Evolutionary conservation across 371 early-diverging fungal species (phyloP).

Genomic region (Mortierella sp.): DNA sequence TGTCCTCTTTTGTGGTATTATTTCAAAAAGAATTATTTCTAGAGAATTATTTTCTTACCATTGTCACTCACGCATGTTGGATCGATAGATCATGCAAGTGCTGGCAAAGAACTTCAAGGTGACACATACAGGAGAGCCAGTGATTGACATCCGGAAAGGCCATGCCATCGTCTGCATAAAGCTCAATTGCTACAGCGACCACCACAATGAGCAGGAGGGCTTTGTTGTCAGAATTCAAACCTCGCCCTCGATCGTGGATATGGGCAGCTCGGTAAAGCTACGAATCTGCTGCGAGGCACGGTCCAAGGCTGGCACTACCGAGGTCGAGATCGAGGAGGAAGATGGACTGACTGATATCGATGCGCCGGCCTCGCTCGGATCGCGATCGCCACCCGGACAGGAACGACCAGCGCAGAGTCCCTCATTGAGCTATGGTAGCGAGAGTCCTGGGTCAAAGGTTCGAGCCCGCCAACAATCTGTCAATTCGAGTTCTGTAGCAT

Average conservation of each 20-base stretch:
- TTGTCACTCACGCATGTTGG: not conserved
- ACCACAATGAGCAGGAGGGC: conserved; percentile 54
- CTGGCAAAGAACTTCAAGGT: conserved; percentile 55
- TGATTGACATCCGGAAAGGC: conserved; percentile 54
- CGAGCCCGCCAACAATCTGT: conserved; percentile 37
- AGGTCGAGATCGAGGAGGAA: conserved; percentile 50
- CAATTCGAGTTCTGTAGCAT: conserved; percentile 44
- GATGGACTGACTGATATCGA: conserved; percentile 57
- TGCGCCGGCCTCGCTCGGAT: conserved; percentile 53
- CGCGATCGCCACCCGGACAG: conserved; percentile 33
- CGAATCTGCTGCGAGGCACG: conserved; percentile 57
- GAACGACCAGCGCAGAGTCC: conserved; percentile 48
- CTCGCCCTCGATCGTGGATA: conserved; percentile 30
- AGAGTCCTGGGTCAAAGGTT: conserved; percentile 32
- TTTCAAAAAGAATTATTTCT: too few relatives aligned
- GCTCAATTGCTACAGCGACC: conserved; percentile 56
- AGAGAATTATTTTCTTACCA: not conserved
- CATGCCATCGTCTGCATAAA: conserved; percentile 57
- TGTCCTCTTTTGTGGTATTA: not conserved
- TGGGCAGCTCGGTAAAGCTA: conserved; percentile 54
- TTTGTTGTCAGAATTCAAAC: conserved; percentile 55
- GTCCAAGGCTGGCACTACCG: conserved; percentile 40
- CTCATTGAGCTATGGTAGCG: conserved; percentile 47
- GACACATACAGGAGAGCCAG: conserved; percentile 45
- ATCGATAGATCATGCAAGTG: conserved; percentile 55